A percentile compares a stretch with the other conserved stretches of the same genome.
phyloP scores from a whole-genome alignment of 2,329 filamentous ascomycete genomes.

The Pseudogymnoascus sp. region DNA sequence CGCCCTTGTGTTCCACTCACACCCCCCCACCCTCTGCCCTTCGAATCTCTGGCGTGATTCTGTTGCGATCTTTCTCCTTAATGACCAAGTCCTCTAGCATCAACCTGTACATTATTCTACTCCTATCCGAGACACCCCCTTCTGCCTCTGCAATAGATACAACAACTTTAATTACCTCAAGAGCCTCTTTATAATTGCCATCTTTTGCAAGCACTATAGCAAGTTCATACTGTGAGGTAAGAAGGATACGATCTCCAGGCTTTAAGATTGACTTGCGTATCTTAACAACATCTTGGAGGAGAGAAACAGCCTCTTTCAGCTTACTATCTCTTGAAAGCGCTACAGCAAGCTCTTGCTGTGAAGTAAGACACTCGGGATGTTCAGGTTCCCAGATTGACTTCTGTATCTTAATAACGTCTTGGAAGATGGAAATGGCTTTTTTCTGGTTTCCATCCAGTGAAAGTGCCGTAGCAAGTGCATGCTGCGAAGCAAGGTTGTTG shows the following conservation, averaged over 20 bases:
- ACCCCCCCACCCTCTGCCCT: too few relatives aligned
- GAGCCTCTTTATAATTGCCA: not conserved
- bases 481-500: not conserved
- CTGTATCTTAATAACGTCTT: slow-evolving; percentile 4
- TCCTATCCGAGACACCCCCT: not conserved
- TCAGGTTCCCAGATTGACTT: not conserved
- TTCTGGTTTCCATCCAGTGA: not conserved
- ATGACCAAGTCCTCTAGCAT: not conserved
- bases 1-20: too few relatives aligned
- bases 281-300: slow-evolving; percentile 6
- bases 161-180: not conserved
- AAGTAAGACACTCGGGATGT: slow-evolving; percentile 9
- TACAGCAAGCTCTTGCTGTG: slow-evolving; percentile 10
- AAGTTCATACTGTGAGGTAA: slow-evolving; percentile 12
- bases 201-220: not conserved
- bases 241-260: not conserved
- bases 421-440: slow-evolving; percentile 1
- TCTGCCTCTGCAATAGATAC: not conserved
- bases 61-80: not conserved
- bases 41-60: not conserved
- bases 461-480: not conserved
- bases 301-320: not conserved
- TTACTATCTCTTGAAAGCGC: not conserved
- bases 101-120: not conserved
- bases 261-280: not conserved